Evolutionary conservation across 2,329 filamentous ascomycete species (phyloP), one percentile per base, ranked within the genome.

Genomic region (Botrytis sinoallii): DNA sequence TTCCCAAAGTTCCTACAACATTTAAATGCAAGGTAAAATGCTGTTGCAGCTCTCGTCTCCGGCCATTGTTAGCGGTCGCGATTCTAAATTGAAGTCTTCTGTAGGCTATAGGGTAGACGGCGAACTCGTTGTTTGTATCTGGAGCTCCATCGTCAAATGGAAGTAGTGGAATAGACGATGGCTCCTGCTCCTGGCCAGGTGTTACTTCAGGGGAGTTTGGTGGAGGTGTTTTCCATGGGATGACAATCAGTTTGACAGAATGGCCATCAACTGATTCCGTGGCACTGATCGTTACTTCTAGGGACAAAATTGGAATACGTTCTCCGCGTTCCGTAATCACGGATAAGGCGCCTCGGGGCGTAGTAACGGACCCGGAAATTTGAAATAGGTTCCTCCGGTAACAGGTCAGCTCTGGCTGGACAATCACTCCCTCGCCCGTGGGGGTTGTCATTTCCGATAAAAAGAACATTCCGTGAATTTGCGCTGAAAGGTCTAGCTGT

Each of bases 381-480:
- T 98, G 95, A 83, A 98, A 98, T 67, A 98, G 86, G 81, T 98
- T 98, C 66, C 95, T 90, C 77, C 95, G 92, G 83, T 98, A 98
- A 86, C 95, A 98, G 4, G 95, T 98, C 81, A 98, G 84, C 83
- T 98, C 95, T 70, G 89, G 93, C 81, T 92, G 91, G 73, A 83
- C 83, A 20, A 84, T 82, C 44, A 78, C 70, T 74, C 87, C 88
- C 77, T 91, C 89, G 77, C 82, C 85, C 72, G 85, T 84, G 75
- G 86, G 77, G 25, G 79, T 78, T 48, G 79, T 77, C 70, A 81
- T 75, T 81, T 95, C 93, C 44, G 93, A 94, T 46, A 95, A 85
- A 82, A 95, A 95, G 85, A 95, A 95, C 92, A 95, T 95, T 84
- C 93, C 93, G 80, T 95, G 92, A 44, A 95, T 89, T 83, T 95